These are phyloP conservation scores for Colletotrichum cereale DNA, from an alignment of 2,329 filamentous ascomycete species.

Conservation along the genomic window DNA sequence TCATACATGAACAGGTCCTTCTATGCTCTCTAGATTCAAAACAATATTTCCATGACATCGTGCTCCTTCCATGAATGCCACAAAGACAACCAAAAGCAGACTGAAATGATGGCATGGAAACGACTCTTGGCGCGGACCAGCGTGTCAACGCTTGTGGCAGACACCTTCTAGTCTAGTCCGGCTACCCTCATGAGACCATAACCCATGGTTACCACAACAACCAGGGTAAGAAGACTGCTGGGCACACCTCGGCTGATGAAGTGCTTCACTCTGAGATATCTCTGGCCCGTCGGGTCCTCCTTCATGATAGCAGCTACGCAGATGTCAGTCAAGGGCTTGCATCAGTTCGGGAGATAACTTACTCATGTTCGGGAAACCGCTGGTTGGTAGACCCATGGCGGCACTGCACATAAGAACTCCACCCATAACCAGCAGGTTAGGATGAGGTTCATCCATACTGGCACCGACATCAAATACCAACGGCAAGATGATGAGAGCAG, in stretches of 20 bases:
- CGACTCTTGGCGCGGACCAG: not conserved
- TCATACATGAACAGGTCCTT: not conserved
- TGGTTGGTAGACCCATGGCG: conserved; percentile 97
- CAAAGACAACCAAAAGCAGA: not conserved
- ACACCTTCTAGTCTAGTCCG: conserved; percentile 63
- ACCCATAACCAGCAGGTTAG: conserved; percentile 95
- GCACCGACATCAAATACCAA: conserved; percentile 88
- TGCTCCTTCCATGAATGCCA: not conserved
- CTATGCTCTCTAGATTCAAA: not conserved
- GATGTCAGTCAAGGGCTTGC: not conserved
- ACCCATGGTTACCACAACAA: conserved; percentile 87
- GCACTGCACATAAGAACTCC: conserved; percentile 96
- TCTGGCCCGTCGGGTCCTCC: conserved; percentile 92
- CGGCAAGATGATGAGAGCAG: conserved; percentile 92
- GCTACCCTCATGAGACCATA: conserved; percentile 89
- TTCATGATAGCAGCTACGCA: conserved; percentile 94
- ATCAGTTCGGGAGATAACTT: conserved; percentile 59
- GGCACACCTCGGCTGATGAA: conserved; percentile 96
- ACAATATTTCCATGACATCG: not conserved
- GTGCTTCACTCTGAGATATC: conserved; percentile 92
- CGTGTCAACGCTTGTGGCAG: not conserved
- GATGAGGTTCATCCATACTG: conserved; percentile 88
- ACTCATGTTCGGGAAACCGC: conserved; percentile 99
- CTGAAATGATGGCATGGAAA: not conserved
- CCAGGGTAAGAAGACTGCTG: conserved; percentile 83